Evolutionary conservation across 805 yeast genomes (phyloP).

Genomic region (Candida germanica): DNA sequence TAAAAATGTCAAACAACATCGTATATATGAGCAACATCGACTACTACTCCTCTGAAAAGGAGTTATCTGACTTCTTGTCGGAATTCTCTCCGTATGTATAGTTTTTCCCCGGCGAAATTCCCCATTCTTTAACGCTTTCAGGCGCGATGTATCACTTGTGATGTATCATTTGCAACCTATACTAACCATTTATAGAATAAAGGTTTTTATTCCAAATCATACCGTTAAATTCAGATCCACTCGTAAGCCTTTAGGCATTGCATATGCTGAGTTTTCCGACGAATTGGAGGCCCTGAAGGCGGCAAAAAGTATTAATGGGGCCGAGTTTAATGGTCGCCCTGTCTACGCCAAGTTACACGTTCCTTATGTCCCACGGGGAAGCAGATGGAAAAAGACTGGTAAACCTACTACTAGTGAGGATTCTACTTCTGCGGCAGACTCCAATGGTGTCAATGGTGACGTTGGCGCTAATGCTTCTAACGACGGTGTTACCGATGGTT

Average conservation of each 20-base stretch:
- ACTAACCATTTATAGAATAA: slow-evolving; percentile 15
- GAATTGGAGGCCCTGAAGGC: slow-evolving; percentile 27
- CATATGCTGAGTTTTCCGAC: slow-evolving; percentile 35
- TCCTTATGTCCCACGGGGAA: slow-evolving; percentile 34
- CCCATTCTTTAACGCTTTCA: background rate
- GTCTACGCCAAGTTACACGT: slow-evolving; percentile 40
- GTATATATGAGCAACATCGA: slow-evolving; percentile 56
- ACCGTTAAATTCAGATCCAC: slow-evolving; percentile 44
- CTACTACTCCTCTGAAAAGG: slow-evolving; percentile 51
- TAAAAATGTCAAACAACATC: slow-evolving; percentile 7
- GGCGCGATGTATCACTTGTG: too few species aligned
- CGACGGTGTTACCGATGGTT: background rate
- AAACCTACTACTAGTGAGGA: too few species aligned
- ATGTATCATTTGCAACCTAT: too few species aligned
- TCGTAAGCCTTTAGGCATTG: slow-evolving; percentile 54
- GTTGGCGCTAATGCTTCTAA: background rate
- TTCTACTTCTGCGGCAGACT: too few species aligned
- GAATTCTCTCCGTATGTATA: slow-evolving; percentile 48
- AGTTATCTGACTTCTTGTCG: slow-evolving; percentile 43
- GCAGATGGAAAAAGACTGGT: background rate
- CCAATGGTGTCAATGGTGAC: background rate
- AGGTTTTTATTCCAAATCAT: slow-evolving; percentile 53
- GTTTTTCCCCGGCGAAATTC: too few species aligned
- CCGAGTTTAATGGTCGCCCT: slow-evolving; percentile 32
- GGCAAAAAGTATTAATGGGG: slow-evolving; percentile 23